A percentile compares a stretch with the other conserved stretches of the same genome.
These are phyloP conservation scores for Edaphochlamys debaryana DNA, from an alignment of 139 green algal species.

Conservation along the genomic window DNA sequence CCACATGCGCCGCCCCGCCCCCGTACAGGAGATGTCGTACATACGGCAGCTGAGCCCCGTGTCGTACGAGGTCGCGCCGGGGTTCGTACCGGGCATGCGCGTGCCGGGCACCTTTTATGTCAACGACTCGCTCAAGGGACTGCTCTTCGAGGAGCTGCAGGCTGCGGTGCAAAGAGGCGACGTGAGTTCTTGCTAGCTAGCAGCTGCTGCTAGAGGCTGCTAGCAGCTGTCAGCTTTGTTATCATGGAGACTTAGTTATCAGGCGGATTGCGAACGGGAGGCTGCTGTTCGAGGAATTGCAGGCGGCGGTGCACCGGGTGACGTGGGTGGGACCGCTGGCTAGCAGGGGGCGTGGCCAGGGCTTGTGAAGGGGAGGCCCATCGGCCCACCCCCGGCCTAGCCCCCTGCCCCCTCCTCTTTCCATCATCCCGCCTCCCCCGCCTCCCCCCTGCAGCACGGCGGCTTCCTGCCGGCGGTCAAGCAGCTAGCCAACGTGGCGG, in stretches of 20 bases:
- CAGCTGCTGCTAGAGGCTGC: too few species aligned
- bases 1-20: too few species aligned
- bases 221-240: too few species aligned
- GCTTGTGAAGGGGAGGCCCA: too few species aligned
- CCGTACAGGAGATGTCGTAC: conserved; percentile 50
- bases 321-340: too few species aligned
- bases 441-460: conserved; percentile 51
- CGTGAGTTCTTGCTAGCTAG: too few species aligned
- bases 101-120: conserved; percentile 89
- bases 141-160: conserved; percentile 88
- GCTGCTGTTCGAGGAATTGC: too few species aligned
- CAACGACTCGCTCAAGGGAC: conserved; percentile 73
- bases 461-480: conserved; percentile 92
- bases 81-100: conserved; percentile 88
- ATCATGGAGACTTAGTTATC: not conserved
- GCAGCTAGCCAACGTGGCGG: conserved; percentile 92
- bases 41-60: conserved; percentile 53
- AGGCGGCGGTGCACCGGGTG: too few species aligned
- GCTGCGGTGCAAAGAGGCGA: conserved; percentile 39
- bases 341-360: too few species aligned
- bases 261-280: not conserved
- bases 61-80: conserved; percentile 57
- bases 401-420: too few species aligned
- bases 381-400: too few species aligned
- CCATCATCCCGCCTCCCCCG: too few species aligned